Percentiles rank a stretch among this genome's conserved stretches.
phyloP scores from a whole-genome alignment of 2,329 filamentous ascomycete genomes.

The Penicillium sp. region DNA sequence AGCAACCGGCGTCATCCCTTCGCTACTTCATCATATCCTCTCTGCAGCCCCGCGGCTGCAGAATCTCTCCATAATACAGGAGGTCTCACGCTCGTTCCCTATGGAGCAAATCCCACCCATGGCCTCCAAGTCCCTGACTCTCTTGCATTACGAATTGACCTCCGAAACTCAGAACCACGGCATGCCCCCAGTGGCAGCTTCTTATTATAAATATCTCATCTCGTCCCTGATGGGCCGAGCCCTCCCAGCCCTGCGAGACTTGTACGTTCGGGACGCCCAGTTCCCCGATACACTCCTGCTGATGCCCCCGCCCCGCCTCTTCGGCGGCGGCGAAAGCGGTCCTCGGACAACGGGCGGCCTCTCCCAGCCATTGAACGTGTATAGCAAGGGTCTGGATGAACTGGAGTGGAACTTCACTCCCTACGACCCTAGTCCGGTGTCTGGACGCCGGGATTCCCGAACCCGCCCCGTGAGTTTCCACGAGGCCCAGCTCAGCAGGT shows the following conservation, averaged over 20 bases:
- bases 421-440: constrained; percentile 51
- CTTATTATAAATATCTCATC: constrained; percentile 84
- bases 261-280: constrained; percentile 82
- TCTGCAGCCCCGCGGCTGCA: constrained; percentile 43
- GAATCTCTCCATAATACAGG: constrained; percentile 56
- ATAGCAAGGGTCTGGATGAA: constrained; percentile 67
- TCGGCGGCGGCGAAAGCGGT: constrained; percentile 41
- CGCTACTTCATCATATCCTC: constrained; percentile 46
- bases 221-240: constrained; percentile 75
- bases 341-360: constrained; percentile 39
- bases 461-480: constrained; percentile 50
- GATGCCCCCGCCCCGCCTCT: constrained; percentile 62
- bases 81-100: constrained; percentile 59
- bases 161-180: constrained; percentile 57
- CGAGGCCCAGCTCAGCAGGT: constrained; percentile 51
- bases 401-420: constrained; percentile 68
- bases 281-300: constrained; percentile 81
- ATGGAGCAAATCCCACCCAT: constrained; percentile 62
- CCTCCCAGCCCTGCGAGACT: constrained; percentile 70
- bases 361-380: constrained; percentile 62
- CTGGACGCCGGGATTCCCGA: constrained; percentile 38
- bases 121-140: constrained; percentile 66
- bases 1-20: constrained; percentile 64
- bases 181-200: constrained; percentile 52
- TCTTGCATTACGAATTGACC: constrained; percentile 81